Base-by-base conservation (phyloP, 768 basidiomycete species). In the Phlebiopsis flavidoalba region DNA sequence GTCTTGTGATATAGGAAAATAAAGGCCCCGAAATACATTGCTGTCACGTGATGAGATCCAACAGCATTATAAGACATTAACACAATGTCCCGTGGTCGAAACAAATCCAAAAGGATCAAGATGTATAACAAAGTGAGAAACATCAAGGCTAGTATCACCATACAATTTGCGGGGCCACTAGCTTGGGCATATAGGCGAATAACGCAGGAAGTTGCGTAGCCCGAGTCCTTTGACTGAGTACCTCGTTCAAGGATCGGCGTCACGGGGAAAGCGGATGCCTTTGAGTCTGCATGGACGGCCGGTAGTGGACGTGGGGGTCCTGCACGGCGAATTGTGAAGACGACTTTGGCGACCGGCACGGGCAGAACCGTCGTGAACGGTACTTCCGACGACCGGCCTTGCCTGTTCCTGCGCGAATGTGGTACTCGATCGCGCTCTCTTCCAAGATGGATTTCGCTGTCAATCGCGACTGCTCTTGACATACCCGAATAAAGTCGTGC, bases 221-320 rank as follows among this genome's bases (percentile, higher is more conserved):
- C 3, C 40, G 40, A 3, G 24, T 19, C 47, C 22, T 15, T 37
- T 52, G 60, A 17, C 19, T 53, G 15, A 55, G 19, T 8, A 37
- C 33, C 54, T 51, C 58, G 8, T 54, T 37, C n/a, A n/a, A 54
- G 62, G 58, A 45, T 59, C 33, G 2, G 47, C 21, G 19, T 57
- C 57, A 11, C 53, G 31, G 12, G 62, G 47, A 36, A 59, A 59
- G 19, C 62, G 62, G 58, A 63, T 7, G 10, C 62, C 58, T n/a
- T n/a, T 8, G 62, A 63, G 36, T 59, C 62, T 10, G 57, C 58
- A 43, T 63, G 58, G 5, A 54, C 52, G 10, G 58, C 45, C 11
- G 58, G 36, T n/a, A 31, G 21, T 3, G 21, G 36, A 14, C 31
- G 37, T 5, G 19, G n/a, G 31, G 24, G 56, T 36, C 26, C 15